Percentiles rank a stretch among this genome's conserved stretches.
phyloP scores from a whole-genome alignment of 1,139 yeast genomes.

The Saccharomycopsis phalli region DNA sequence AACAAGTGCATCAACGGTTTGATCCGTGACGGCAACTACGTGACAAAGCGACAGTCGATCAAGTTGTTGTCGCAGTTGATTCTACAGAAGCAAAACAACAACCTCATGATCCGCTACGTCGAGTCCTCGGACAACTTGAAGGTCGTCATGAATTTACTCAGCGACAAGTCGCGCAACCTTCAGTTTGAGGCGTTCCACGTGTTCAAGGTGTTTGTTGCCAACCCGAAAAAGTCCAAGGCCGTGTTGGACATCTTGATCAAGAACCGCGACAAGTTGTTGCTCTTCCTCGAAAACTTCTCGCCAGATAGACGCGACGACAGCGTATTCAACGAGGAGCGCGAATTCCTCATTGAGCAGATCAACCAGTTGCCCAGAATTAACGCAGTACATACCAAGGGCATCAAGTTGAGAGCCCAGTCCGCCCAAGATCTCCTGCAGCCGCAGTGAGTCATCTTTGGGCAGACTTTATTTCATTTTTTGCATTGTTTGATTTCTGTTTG shows the following conservation, averaged over 20 bases:
- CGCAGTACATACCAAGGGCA: background rate
- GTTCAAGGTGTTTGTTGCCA: slow-evolving; percentile 88
- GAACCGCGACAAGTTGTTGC: slow-evolving; percentile 67
- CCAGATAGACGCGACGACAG: slow-evolving; percentile 56
- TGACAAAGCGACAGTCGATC: slow-evolving; percentile 84
- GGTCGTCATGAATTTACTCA: slow-evolving; percentile 72
- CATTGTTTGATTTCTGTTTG: too few relatives aligned
- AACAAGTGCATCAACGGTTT: slow-evolving; percentile 55
- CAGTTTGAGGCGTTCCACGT: slow-evolving; percentile 89
- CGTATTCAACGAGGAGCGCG: slow-evolving; percentile 68
- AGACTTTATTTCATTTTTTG: too few relatives aligned
- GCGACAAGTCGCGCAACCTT: slow-evolving; percentile 82
- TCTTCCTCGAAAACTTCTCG: slow-evolving; percentile 57
- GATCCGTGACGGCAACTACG: slow-evolving; percentile 73
- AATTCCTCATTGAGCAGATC: slow-evolving; percentile 69
- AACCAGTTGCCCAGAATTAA: slow-evolving; percentile 50
- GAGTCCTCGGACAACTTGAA: slow-evolving; percentile 77
- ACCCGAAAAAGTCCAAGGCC: slow-evolving; percentile 79
- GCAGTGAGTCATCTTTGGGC: too few relatives aligned
- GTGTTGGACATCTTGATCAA: slow-evolving; percentile 74
- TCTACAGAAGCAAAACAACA: slow-evolving; percentile 63
- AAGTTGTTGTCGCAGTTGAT: slow-evolving; percentile 70
- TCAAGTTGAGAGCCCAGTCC: background rate
- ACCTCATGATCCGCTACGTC: slow-evolving; percentile 67
- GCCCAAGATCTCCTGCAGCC: background rate